A percentile compares a stretch with the other conserved stretches of the same genome.
Evolutionary conservation across 2,329 filamentous ascomycete species (phyloP).

Genomic region (Aspergillus costaricaensis): DNA sequence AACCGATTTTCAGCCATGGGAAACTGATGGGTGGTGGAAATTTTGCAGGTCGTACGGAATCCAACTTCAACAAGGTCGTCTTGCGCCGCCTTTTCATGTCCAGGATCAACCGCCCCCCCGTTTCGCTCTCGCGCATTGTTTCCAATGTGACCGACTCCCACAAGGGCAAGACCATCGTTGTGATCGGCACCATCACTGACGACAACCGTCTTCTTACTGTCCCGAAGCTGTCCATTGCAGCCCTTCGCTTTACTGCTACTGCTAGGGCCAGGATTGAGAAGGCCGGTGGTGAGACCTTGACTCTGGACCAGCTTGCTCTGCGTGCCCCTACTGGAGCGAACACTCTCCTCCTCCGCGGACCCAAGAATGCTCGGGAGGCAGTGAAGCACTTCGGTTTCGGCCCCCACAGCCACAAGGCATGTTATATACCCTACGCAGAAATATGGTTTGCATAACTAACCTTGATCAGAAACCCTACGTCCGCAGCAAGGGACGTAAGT

Average conservation of each 20-base stretch:
- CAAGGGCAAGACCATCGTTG: constrained; percentile 77
- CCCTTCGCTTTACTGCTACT: constrained; percentile 94
- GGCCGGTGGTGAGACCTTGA: constrained; percentile 92
- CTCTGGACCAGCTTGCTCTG: constrained; percentile 94
- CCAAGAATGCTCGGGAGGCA: constrained; percentile 97
- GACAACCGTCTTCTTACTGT: constrained; percentile 90
- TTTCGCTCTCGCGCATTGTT: constrained; percentile 89
- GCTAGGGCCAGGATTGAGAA: constrained; percentile 91
- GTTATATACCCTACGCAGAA: constrained; percentile 22
- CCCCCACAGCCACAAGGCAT: constrained; percentile 94
- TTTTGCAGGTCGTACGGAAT: constrained; percentile 81
- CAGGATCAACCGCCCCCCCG: constrained; percentile 94
- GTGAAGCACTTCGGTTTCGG: constrained; percentile 99
- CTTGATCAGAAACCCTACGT: constrained; percentile 83
- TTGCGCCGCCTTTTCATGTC: constrained; percentile 98
- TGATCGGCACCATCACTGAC: constrained; percentile 94
- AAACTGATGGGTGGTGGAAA: constrained; percentile 22
- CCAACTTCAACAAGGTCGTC: constrained; percentile 98
- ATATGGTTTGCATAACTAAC: constrained; percentile 18
- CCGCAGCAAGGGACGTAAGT: constrained; percentile 99
- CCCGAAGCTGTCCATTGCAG: constrained; percentile 91
- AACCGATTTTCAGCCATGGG: background rate
- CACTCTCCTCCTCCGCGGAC: constrained; percentile 93
- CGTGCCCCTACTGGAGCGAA: constrained; percentile 94
- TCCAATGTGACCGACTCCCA: constrained; percentile 62